phyloP scores from a whole-genome alignment of 2,329 filamentous ascomycete genomes.

The Dendryphion nanum region DNA sequence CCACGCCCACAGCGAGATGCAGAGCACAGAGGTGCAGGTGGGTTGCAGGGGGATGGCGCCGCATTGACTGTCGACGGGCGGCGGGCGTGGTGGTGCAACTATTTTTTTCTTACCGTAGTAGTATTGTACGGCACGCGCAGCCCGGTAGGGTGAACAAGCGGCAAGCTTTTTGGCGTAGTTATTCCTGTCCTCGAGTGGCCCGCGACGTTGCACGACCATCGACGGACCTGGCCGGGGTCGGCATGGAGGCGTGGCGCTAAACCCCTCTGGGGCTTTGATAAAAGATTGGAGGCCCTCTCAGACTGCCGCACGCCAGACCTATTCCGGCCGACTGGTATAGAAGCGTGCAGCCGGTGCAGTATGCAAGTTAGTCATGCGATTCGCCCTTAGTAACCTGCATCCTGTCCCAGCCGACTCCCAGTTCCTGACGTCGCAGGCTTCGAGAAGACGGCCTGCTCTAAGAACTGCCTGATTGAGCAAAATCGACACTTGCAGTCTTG shows the following conservation, averaged over 20 bases:
- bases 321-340: conserved; percentile 8
- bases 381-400: background rate
- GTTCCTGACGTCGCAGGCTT: background rate
- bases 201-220: conserved; percentile 21
- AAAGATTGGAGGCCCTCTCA: conserved; percentile 21
- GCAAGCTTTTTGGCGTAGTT: conserved; percentile 27
- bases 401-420: no score
- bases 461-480: background rate
- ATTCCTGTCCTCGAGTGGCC: conserved; percentile 34
- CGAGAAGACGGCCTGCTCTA: background rate
- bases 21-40: conserved; percentile 20
- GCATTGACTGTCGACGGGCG: conserved; percentile 10
- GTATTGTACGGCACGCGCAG: conserved; percentile 13
- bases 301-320: conserved; percentile 9
- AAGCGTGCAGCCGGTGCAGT: no score
- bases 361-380: conserved; percentile 19
- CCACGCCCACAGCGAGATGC: conserved; percentile 8
- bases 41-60: conserved; percentile 27
- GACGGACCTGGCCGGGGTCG: conserved; percentile 15
- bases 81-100: no score
- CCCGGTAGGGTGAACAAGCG: conserved; percentile 19
- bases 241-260: conserved; percentile 25
- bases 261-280: conserved; percentile 31
- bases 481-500: no score
- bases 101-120: no score